Evolutionary conservation across 2,329 filamentous ascomycete genomes (phyloP).

Genomic region (Trichothecium sympodiale): DNA sequence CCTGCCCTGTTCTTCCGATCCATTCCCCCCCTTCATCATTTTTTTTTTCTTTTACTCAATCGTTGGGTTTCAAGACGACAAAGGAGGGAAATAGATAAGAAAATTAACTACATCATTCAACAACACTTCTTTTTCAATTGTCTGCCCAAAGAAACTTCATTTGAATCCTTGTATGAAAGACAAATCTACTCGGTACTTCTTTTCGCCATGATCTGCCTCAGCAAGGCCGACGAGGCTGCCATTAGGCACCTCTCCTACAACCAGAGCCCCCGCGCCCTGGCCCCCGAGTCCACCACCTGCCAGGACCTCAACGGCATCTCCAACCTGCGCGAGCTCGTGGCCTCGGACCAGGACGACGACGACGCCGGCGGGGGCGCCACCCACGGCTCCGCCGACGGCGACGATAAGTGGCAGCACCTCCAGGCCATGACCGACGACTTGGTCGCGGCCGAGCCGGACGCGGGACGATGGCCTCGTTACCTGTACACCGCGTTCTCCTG

Average conservation of each 20-base stretch:
- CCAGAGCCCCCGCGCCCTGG: conserved; percentile 39
- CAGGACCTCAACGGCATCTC: conserved; percentile 44
- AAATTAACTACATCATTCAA: no score
- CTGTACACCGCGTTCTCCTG: conserved; percentile 7
- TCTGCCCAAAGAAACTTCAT: no score
- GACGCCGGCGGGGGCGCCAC: conserved; percentile 12
- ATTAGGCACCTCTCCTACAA: conserved; percentile 39
- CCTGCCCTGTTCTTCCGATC: no score
- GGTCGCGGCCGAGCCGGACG: conserved; percentile 9
- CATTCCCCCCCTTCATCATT: background rate
- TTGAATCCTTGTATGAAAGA: no score
- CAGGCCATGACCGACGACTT: conserved; percentile 7
- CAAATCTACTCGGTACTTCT: background rate
- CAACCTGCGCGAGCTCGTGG: conserved; percentile 34
- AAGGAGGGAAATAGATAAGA: no score
- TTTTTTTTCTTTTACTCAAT: background rate
- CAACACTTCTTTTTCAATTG: no score
- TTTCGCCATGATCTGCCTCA: conserved; percentile 41
- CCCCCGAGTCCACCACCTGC: conserved; percentile 37
- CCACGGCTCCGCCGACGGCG: conserved; percentile 8
- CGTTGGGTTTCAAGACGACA: no score
- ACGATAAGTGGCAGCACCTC: conserved; percentile 14
- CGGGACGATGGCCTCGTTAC: conserved; percentile 20
- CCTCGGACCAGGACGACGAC: conserved; percentile 21
- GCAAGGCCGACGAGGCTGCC: conserved; percentile 38